Evolutionary conservation across 805 yeast species (phyloP).

Genomic region (Ogataea philodendri): DNA sequence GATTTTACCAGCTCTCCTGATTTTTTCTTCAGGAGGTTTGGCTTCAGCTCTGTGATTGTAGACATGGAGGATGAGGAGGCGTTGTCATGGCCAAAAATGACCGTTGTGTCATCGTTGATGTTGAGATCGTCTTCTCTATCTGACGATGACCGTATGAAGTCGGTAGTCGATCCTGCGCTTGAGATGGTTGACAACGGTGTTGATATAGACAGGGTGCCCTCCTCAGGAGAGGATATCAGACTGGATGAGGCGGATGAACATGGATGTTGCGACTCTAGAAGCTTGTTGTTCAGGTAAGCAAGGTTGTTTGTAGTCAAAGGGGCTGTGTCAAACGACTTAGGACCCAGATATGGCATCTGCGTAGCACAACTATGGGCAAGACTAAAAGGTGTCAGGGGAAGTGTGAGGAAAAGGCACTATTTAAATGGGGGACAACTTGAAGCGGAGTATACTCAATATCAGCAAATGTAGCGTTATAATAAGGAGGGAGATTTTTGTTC

Average conservation of each 20-base stretch:
- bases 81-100: conserved; percentile 17
- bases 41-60: conserved; percentile 22
- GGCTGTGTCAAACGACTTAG: conserved; percentile 36
- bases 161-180: conserved; percentile 18
- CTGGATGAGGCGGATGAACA: conserved; percentile 17
- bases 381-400: background rate
- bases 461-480: conserved; percentile 12
- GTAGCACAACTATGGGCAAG: conserved; percentile 1
- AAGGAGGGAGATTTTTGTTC: conserved; percentile 3
- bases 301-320: conserved; percentile 34
- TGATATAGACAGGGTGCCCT: conserved; percentile 24
- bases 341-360: conserved; percentile 37
- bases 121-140: conserved; percentile 5
- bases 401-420: conserved; percentile 4
- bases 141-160: conserved; percentile 10
- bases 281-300: conserved; percentile 29
- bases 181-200: conserved; percentile 32
- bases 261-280: conserved; percentile 15
- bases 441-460: conserved; percentile 6
- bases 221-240: conserved; percentile 24
- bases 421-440: conserved; percentile 3
- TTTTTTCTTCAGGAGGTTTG: conserved; percentile 45
- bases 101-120: conserved; percentile 31
- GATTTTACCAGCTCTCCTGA: conserved; percentile 51
- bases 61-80: conserved; percentile 19